Conservation (phyloP, 495 filamentous ascomycete species). For the Penicillium macrosclerotiorum region DNA sequence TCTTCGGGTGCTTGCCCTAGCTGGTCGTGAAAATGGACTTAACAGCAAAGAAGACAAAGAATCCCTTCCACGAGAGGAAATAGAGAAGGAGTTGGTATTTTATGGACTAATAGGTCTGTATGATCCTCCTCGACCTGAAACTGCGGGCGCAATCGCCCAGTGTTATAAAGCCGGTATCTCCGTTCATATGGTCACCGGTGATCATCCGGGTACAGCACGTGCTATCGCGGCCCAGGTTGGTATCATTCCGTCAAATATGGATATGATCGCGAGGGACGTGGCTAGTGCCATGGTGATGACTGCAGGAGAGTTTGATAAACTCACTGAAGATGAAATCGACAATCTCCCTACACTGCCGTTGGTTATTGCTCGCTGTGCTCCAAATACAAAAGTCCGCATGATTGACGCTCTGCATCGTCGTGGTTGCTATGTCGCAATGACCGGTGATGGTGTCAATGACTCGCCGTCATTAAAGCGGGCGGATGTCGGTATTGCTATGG, state of each 20-base stretch:
- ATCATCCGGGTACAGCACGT: slow-evolving; percentile 63
- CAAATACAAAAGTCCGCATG: slow-evolving; percentile 74
- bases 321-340: slow-evolving; percentile 65
- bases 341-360: slow-evolving; percentile 60
- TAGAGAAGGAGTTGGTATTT: slow-evolving; percentile 60
- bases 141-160: slow-evolving; percentile 51
- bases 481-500: slow-evolving; percentile 86
- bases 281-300: slow-evolving; percentile 68
- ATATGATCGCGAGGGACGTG: slow-evolving; percentile 49
- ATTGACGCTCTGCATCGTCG: slow-evolving; percentile 71
- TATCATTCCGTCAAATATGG: slow-evolving; percentile 58
- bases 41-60: slow-evolving; percentile 32
- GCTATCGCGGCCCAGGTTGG: slow-evolving; percentile 66
- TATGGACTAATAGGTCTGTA: slow-evolving; percentile 70
- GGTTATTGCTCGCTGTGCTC: slow-evolving; percentile 70
- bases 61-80: slow-evolving; percentile 49
- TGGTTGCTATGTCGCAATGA: slow-evolving; percentile 71
- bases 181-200: slow-evolving; percentile 76
- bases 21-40: slow-evolving; percentile 42
- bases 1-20: slow-evolving; percentile 63
- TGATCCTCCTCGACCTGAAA: slow-evolving; percentile 64
- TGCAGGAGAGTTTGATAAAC: slow-evolving; percentile 64
- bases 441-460: slow-evolving; percentile 90
- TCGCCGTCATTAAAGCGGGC: slow-evolving; percentile 76
- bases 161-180: slow-evolving; percentile 67